A percentile compares a stretch with the other conserved stretches of the same genome.
phyloP scores from a whole-genome alignment of 345 rosid species.

The Hibiscus tridactylites region DNA sequence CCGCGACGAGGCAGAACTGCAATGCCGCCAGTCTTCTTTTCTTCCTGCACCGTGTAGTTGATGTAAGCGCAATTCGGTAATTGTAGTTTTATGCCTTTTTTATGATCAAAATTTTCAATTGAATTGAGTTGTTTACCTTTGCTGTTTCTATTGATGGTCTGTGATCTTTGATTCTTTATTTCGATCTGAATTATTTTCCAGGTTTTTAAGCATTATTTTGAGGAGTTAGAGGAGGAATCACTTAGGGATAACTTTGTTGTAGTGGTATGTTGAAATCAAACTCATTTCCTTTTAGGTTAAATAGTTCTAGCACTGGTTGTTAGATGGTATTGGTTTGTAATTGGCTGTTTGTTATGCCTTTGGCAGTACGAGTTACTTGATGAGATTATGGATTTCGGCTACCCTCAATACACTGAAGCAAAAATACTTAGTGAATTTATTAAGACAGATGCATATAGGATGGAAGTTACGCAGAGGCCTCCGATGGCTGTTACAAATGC shows the following conservation, averaged over 20 bases:
- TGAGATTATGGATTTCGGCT: constrained; percentile 99
- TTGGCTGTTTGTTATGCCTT: constrained; percentile 13
- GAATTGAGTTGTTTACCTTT: neutral
- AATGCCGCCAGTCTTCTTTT: constrained; percentile 89
- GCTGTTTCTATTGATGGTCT: neutral
- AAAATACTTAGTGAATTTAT: constrained; percentile 89
- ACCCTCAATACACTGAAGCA: constrained; percentile 92
- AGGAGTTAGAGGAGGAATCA: constrained; percentile 93
- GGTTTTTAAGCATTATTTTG: constrained; percentile 98
- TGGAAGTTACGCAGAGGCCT: constrained; percentile 95
- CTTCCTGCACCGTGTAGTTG: constrained; percentile 86
- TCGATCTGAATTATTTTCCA: constrained; percentile 15
- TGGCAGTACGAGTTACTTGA: constrained; percentile 94
- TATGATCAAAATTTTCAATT: neutral
- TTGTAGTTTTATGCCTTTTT: constrained; percentile 4
- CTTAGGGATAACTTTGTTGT: constrained; percentile 97
- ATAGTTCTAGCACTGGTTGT: neutral
- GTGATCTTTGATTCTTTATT: neutral
- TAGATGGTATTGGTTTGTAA: neutral
- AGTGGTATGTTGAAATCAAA: constrained; percentile 51
- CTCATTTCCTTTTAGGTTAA: neutral
- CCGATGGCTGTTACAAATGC: constrained; percentile 99
- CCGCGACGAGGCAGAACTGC: constrained; percentile 86
- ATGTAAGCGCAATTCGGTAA: constrained; percentile 44
- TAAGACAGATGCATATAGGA: constrained; percentile 93